Percentiles rank a stretch among this genome's conserved stretches.
phyloP scores from a whole-genome alignment of 805 yeast species.

The Nakazawaea peltata region DNA sequence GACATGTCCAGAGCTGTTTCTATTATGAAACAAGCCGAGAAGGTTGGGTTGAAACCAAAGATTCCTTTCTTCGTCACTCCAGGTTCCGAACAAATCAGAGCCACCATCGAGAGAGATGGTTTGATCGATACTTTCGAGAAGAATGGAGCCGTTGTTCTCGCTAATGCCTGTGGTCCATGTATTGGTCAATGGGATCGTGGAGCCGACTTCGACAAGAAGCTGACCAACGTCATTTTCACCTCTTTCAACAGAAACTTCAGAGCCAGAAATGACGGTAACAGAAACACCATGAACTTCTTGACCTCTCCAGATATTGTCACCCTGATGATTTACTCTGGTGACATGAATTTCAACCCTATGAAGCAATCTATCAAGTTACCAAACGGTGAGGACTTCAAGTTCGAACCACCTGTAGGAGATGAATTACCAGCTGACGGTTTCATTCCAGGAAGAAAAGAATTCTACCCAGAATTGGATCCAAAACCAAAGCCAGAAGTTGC shows the following conservation, averaged over 20 bases:
- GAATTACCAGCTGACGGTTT: constrained; percentile 89
- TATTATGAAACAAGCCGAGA: constrained; percentile 83
- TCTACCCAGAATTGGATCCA: constrained; percentile 50
- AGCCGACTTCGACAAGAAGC: constrained; percentile 84
- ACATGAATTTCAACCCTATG: constrained; percentile 92
- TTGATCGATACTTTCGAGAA: constrained; percentile 80
- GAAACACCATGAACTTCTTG: constrained; percentile 93
- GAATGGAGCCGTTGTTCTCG: constrained; percentile 89
- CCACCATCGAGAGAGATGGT: constrained; percentile 96
- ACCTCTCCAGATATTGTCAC: constrained; percentile 96
- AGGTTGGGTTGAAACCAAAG: constrained; percentile 87
- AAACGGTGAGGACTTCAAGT: constrained; percentile 85
- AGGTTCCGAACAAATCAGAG: constrained; percentile 97
- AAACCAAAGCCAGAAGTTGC: constrained; percentile 43
- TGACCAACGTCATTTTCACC: constrained; percentile 92
- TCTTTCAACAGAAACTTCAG: constrained; percentile 98
- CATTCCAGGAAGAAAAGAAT: constrained; percentile 68
- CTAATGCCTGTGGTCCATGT: constrained; percentile 99
- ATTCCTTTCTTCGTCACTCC: constrained; percentile 91
- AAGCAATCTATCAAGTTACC: constrained; percentile 83
- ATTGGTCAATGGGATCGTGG: constrained; percentile 98
- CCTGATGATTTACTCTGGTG: constrained; percentile 94
- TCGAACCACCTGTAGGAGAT: constrained; percentile 80
- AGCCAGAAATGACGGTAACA: constrained; percentile 97
- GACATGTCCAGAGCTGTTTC: constrained; percentile 97